These are phyloP conservation scores for Sicyos baderoa DNA, from an alignment of 306 rosid genomes.

Conservation along the genomic window DNA sequence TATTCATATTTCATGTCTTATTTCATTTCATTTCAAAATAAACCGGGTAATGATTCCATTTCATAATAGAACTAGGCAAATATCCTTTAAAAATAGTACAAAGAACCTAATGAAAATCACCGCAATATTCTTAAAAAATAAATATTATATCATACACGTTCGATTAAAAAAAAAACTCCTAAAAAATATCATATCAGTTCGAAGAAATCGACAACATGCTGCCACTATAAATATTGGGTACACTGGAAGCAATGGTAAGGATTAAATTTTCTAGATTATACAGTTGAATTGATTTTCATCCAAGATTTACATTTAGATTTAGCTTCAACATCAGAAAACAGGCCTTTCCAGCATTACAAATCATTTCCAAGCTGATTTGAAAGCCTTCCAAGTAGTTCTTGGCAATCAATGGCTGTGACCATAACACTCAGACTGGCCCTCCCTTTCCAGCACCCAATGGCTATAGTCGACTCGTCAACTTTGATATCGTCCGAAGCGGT, in stretches of 20 bases:
- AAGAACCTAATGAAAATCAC: no score
- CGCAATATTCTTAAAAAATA: no score
- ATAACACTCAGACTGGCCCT: conserved; percentile 68
- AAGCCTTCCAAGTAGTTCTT: conserved; percentile 80
- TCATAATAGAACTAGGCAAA: no score
- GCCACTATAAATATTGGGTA: conserved; percentile 6
- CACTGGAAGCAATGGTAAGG: neutral
- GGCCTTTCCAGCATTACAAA: conserved; percentile 14
- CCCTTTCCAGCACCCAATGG: conserved; percentile 98
- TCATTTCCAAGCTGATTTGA: conserved; percentile 35
- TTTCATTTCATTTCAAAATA: no score
- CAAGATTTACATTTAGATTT: neutral
- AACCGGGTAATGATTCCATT: no score
- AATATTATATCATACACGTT: no score
- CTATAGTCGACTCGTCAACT: conserved; percentile 75
- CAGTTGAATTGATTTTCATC: conserved; percentile 11
- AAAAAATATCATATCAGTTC: neutral
- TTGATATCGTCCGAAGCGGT: conserved; percentile 28
- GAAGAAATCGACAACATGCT: neutral
- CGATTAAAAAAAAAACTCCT: no score
- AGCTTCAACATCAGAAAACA: conserved; percentile 14
- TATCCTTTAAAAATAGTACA: no score
- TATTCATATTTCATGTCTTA: no score
- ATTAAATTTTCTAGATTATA: neutral
- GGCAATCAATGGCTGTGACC: conserved; percentile 81